These are phyloP conservation scores for Avena sativa DNA, from an alignment of 176 grass and related monocot species.

Conservation along the genomic window DNA sequence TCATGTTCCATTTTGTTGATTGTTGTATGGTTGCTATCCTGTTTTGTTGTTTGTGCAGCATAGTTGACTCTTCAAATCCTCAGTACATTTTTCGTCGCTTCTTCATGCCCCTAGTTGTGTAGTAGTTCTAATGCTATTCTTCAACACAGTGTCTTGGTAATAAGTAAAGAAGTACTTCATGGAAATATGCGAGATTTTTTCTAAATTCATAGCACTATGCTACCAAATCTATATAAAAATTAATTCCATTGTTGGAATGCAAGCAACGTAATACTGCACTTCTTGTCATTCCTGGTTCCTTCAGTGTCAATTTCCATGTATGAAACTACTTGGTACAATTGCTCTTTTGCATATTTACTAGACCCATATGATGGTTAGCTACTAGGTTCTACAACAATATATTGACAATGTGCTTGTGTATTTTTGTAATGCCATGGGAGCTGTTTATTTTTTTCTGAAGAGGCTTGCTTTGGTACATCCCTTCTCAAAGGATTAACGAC, in stretches of 20 bases:
- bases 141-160: conserved; percentile 15
- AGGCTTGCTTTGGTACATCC: background rate
- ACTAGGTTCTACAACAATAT: conserved; percentile 7
- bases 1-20: background rate
- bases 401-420: background rate
- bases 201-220: background rate
- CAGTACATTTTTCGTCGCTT: background rate
- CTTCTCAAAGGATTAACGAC: background rate
- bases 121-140: background rate
- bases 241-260: conserved; percentile 1
- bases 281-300: conserved; percentile 11
- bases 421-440: conserved; percentile 10
- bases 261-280: background rate
- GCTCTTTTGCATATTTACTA: conserved; percentile 1
- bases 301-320: background rate
- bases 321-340: conserved; percentile 3
- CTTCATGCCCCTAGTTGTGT: conserved; percentile 1
- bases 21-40: conserved; percentile 15
- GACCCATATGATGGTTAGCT: background rate
- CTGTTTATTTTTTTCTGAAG: conserved; percentile 6
- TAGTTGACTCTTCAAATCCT: background rate
- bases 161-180: background rate
- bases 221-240: background rate
- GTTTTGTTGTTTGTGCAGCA: background rate
- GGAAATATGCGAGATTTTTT: background rate